Evolutionary conservation across 352 stramenopile species (phyloP), one percentile per base, ranked within the genome.

Genomic region (Globisporangium carolinianum): DNA sequence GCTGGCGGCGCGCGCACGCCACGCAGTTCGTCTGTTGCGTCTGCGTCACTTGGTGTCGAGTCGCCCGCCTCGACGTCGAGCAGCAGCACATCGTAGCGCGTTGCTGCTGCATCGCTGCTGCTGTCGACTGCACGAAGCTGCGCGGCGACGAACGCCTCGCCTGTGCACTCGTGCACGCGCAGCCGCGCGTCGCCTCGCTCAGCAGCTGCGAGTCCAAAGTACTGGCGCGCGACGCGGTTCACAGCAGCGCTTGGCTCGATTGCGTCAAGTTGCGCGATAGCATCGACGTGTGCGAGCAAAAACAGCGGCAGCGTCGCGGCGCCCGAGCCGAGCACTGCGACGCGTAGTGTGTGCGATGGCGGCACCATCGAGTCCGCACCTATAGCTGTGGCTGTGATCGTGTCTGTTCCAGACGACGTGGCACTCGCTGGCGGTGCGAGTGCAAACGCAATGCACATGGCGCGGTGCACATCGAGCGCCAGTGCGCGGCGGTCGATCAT

Each of bases 1-100:
- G 61, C 8, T 32, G 72, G 63, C 9, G 79, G 79, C 1, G 79
- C 75, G 42, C 60, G 60, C 5, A 89, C 60, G 32, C 65, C 69
- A n/a, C 37, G 57, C 42, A 15, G n/a, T 45, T 8, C 37, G 5
- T 41, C 37, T 41, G 5, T 5, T 41, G 37, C 5, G 6, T 6
- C 11, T 24, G 14, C 43, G 11, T 18, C 43, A 24, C 4, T 3
- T 2, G 7, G 10, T 48, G 43, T 15, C 6, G 11, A 9, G 11
- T 68, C 65, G 3, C 79, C 82, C 45, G 66, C 71, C 51, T 93
- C 83, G 3, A 93, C 83, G 55, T 93, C 83, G 18, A 93, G 7
- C 7, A 88, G 38, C 8, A 89, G 9, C 4, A 87, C 18, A 62
- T 89, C 76, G 41, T 76, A 71, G 1, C 18, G 32, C 10, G 6